Evolutionary conservation across 148 eudicot genomes (phyloP), one percentile per base, ranked within the genome.

Genomic region (Cornus suecica): DNA sequence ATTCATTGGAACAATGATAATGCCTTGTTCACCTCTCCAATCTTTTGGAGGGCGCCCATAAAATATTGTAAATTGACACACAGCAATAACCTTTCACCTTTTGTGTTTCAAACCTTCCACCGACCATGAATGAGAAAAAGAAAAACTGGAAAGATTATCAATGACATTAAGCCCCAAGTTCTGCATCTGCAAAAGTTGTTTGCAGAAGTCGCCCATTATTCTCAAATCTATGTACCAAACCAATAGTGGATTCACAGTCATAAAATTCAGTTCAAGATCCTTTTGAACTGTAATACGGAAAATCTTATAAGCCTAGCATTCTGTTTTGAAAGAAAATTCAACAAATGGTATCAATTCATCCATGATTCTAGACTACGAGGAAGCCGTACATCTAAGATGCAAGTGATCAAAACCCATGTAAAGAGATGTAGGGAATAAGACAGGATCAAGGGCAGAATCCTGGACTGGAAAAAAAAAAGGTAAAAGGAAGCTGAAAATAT

Each of bases 181-280:
- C 80, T 91, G 79, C 94, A 95, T 86, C 71, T 85, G 85, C 20
- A 41, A 75, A 82, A 95, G 97, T 83, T 91, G 84, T 69, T 73
- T 79, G 79, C 82, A 79, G 66, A 92, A 92, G 13, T 86, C 86
- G 66, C 84, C 88, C 87, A 92, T 85, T 79, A 84, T 79, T 79
- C 86, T 83, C 58, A 74, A 85, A 76, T 92, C 89, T 25, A 90
- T 91, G 62, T 79, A 88, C 30, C 84, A 86, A 45, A 84, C 77
- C 73, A 95, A 80, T 54, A 95, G 86, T 1, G 94, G 99, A 66
- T 75, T 87, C 24, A 91, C 87, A 61, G 92, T 95, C 20, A 68
- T 72, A 77, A 88, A 92, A 45, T 91, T 93, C 2, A 97, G 93
- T 64, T 88, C 87, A 9, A 95, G 91, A 78, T 85, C 91, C 87